Evolutionary conservation across 768 basidiomycete species (phyloP), one percentile per base, ranked within the genome.

Genomic region (Hygrocybe coccinea): DNA sequence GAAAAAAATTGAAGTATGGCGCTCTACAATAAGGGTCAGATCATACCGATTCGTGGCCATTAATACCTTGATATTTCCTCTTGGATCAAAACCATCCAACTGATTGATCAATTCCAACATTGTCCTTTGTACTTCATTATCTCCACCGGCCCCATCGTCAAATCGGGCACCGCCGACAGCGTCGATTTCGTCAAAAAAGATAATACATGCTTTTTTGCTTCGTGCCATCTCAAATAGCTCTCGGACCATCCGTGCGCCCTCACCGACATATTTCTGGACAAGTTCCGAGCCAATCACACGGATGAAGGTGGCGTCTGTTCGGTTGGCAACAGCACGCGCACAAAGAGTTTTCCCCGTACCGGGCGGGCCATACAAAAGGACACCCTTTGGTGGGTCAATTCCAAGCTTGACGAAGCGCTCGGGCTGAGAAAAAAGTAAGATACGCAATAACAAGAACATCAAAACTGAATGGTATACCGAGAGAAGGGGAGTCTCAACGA

Each of bases 81-180:
- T 76, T 6, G 95, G 88, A 71, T 98, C 97, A 72, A 99, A 99
- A 33, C 97, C 97, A 65, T 99, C 95, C 69, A 99, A 75, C 71
- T 99, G 97, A 69, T 98, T 98, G 66, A 99, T 98, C 65, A 98
- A 75, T 73, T 99, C 97, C 76, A 99, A 76, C 97, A 99, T 99
- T 10, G 97, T 99, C 68, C 97, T 77, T 73, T 99, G 97, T 41
- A 99, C 97, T 67, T 99, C 97, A 65, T 99, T 98, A 62, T 99
- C 97, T 33, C 97, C 97, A 35, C 97, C 97, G 33, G 95, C 97
- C 53, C 97, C 97, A 66, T 99, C 97, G 65, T 98, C 97, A 65
- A 95, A 97, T 48, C 97, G 83, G 15, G 97, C 97, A 53, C 97
- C 97, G 69, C 97, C 97, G 58, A 98, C 92, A 45, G 97, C 97